A percentile compares a stretch with the other conserved stretches of the same genome.
These are phyloP conservation scores for Penicillium salamii DNA, from an alignment of 495 filamentous ascomycete species.

Conservation along the genomic window DNA sequence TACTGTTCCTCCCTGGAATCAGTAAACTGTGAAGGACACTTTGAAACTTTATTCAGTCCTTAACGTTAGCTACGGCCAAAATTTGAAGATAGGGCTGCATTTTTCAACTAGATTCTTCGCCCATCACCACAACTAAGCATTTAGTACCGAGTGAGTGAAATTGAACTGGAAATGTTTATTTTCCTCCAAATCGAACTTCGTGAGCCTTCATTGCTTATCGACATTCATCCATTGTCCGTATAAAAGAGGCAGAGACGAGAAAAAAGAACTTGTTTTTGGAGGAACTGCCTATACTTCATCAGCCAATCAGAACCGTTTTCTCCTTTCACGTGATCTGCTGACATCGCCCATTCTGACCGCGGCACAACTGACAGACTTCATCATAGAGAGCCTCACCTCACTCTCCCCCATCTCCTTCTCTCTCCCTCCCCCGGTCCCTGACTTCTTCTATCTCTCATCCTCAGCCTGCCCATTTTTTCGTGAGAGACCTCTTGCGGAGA, in stretches of 20 bases:
- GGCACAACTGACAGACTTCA: background rate
- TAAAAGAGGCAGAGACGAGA: background rate
- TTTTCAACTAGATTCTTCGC: no score
- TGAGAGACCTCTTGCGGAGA: constrained; percentile 44
- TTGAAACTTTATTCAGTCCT: no score
- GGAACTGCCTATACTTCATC: constrained; percentile 1
- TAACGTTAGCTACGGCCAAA: no score
- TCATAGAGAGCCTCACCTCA: constrained; percentile 9
- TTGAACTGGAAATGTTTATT: no score
- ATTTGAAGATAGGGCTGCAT: no score
- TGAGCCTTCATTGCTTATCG: no score
- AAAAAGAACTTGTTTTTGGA: background rate
- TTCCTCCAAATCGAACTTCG: no score
- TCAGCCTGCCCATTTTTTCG: constrained; percentile 39
- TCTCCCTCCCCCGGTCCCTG: constrained; percentile 15
- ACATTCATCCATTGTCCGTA: no score
- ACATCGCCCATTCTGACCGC: constrained; percentile 3
- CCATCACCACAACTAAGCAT: no score
- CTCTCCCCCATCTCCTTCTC: constrained; percentile 7
- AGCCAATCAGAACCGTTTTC: background rate
- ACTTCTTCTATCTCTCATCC: constrained; percentile 19
- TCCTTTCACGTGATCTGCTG: background rate
- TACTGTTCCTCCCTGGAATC: no score
- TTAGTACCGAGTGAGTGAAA: no score
- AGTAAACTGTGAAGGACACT: no score